These are phyloP conservation scores for Dalbergia cochinchinensis DNA, from an alignment of 306 rosid species.

Conservation along the genomic window DNA sequence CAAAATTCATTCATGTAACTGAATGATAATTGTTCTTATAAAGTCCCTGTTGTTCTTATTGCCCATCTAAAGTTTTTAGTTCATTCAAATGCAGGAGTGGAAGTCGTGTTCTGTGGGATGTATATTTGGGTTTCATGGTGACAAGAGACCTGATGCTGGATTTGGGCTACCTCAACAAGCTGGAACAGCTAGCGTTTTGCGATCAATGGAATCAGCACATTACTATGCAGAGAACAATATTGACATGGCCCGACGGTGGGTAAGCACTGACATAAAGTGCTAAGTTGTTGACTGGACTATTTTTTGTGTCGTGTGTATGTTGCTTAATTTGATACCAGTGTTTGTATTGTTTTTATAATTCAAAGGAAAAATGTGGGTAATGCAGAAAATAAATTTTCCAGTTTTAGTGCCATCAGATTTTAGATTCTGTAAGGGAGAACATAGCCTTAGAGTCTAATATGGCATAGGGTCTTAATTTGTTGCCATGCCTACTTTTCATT, in stretches of 20 bases:
- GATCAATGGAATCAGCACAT: constrained; percentile 91
- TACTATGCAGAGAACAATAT: constrained; percentile 79
- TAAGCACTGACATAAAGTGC: constrained; percentile 75
- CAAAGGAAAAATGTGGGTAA: constrained; percentile 31
- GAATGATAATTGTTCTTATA: constrained; percentile 28
- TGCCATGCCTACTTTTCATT: constrained; percentile 8
- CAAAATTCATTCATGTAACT: constrained; percentile 20
- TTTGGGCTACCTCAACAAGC: constrained; percentile 62
- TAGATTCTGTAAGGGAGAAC: constrained; percentile 1
- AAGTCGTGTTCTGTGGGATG: constrained; percentile 79
- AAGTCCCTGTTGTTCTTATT: constrained; percentile 4
- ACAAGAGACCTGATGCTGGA: constrained; percentile 68
- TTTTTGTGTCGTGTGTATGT: constrained; percentile 3
- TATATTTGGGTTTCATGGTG: constrained; percentile 62
- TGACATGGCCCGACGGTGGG: constrained; percentile 97
- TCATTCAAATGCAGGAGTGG: constrained; percentile 66
- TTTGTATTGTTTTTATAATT: constrained; percentile 16
- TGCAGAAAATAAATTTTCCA: constrained; percentile 15
- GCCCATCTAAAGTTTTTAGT: constrained; percentile 37
- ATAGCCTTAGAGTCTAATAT: constrained; percentile 29
- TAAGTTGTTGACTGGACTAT: constrained; percentile 44
- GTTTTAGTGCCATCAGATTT: constrained; percentile 16
- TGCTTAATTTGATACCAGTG: constrained; percentile 21
- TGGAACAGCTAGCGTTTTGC: constrained; percentile 70
- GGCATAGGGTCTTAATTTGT: constrained; percentile 29